phyloP scores from a whole-genome alignment of 441 rosid genomes.

The Heliophila coronopifolia region DNA sequence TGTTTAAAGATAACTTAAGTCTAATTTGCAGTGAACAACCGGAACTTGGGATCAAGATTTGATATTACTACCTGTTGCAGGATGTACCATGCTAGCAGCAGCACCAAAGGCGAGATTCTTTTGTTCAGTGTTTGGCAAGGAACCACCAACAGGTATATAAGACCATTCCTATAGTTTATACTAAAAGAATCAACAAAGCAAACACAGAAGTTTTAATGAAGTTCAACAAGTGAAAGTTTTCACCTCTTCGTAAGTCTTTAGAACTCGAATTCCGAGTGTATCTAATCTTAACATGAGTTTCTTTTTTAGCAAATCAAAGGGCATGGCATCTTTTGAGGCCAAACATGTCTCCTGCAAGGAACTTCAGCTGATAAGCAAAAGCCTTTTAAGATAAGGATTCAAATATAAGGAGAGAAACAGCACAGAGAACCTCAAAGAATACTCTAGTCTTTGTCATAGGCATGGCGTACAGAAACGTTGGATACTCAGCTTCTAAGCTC shows the following conservation, averaged over 20 bases:
- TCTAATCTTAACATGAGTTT: conserved; percentile 74
- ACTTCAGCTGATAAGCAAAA: too few relatives aligned
- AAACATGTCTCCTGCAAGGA: too few relatives aligned
- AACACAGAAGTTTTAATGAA: neutral
- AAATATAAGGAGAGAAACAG: too few relatives aligned
- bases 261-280: conserved; percentile 61
- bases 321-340: too few relatives aligned
- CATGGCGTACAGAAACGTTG: conserved; percentile 88
- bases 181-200: conserved; percentile 4
- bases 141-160: conserved; percentile 95
- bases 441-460: conserved; percentile 77
- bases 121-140: conserved; percentile 87
- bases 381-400: too few relatives aligned
- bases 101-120: conserved; percentile 96
- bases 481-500: conserved; percentile 58
- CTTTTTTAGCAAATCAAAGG: conserved; percentile 68
- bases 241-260: conserved; percentile 84
- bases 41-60: conserved; percentile 1
- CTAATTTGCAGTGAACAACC: too few relatives aligned
- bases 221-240: neutral
- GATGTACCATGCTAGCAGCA: conserved; percentile 98
- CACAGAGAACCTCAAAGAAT: conserved; percentile 93
- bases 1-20: too few relatives aligned
- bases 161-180: conserved; percentile 74
- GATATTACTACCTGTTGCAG: conserved; percentile 63